Conservation (phyloP, 2,329 filamentous ascomycete species). For the Alternaria sp. region DNA sequence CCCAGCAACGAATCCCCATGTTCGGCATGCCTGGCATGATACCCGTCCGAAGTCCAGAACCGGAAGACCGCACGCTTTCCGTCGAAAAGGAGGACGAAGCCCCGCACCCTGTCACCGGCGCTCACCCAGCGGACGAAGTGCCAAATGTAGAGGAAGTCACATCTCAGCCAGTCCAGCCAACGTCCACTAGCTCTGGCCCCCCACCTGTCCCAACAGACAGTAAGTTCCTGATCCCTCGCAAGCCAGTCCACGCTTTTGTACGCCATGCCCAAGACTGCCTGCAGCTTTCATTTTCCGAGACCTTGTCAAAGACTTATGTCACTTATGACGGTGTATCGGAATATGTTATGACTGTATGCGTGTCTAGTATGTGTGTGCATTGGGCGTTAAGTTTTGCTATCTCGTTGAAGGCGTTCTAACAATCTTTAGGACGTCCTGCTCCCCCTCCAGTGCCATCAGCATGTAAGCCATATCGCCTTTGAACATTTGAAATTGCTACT, state of each 20-base stretch:
- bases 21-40: slow-evolving; percentile 77
- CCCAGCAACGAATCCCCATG: slow-evolving; percentile 60
- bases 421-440: slow-evolving; percentile 52
- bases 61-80: slow-evolving; percentile 53
- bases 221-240: slow-evolving; percentile 56
- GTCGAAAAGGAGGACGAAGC: slow-evolving; percentile 62
- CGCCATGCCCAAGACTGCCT: slow-evolving; percentile 34
- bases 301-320: slow-evolving; percentile 46
- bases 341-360: slow-evolving; percentile 52
- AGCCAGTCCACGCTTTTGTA: slow-evolving; percentile 38
- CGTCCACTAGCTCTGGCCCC: slow-evolving; percentile 50
- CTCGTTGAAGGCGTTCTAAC: slow-evolving; percentile 25
- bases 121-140: slow-evolving; percentile 57
- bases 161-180: slow-evolving; percentile 54
- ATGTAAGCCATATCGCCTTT: slow-evolving; percentile 34
- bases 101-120: slow-evolving; percentile 53
- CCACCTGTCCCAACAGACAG: slow-evolving; percentile 61
- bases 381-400: background rate
- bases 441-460: slow-evolving; percentile 50
- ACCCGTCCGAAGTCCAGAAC: slow-evolving; percentile 59
- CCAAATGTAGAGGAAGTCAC: slow-evolving; percentile 64
- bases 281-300: slow-evolving; percentile 40
- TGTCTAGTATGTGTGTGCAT: slow-evolving; percentile 48
- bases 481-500: background rate
- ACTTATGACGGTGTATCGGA: slow-evolving; percentile 46